Conservation (phyloP, 768 basidiomycete genomes). For the Ramaria sp. region DNA sequence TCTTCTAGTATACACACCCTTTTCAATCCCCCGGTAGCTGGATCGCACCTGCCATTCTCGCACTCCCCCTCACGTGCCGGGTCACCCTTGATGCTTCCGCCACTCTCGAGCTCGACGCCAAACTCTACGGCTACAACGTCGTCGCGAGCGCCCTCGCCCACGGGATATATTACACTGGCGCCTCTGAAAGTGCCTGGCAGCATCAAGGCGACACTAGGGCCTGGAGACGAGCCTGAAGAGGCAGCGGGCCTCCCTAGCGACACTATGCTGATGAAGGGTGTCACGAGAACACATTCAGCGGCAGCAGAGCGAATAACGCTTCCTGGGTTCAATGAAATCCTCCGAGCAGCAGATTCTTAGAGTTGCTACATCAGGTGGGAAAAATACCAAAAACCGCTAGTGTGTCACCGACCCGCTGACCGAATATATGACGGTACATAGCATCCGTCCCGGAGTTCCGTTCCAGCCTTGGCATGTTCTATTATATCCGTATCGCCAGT, state of each 20-base stretch:
- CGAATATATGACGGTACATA: neutral
- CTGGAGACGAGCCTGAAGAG: neutral
- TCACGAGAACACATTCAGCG: neutral
- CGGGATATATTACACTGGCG: constrained; percentile 7
- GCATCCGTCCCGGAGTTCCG: too few relatives aligned
- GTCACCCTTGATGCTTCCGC: constrained; percentile 61
- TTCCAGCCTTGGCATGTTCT: too few relatives aligned
- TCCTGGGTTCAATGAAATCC: constrained; percentile 5
- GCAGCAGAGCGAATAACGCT: constrained; percentile 7
- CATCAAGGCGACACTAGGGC: neutral
- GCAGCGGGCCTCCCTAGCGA: neutral
- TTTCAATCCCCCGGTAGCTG: constrained; percentile 11
- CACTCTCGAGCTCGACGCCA: constrained; percentile 32
- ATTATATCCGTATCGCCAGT: too few relatives aligned
- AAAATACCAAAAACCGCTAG: neutral
- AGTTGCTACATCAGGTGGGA: neutral
- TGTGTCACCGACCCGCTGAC: too few relatives aligned
- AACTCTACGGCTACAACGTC: constrained; percentile 3
- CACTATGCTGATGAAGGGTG: too few relatives aligned
- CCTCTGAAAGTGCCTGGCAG: constrained; percentile 2
- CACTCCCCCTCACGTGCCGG: constrained; percentile 50
- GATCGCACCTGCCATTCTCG: constrained; percentile 14
- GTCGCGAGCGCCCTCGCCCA: constrained; percentile 6
- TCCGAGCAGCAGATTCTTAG: constrained; percentile 3
- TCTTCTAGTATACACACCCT: neutral